Evolutionary conservation across 1,284 basidiomycete species (phyloP).

Genomic region (Cutaneotrichosporon sp.): DNA sequence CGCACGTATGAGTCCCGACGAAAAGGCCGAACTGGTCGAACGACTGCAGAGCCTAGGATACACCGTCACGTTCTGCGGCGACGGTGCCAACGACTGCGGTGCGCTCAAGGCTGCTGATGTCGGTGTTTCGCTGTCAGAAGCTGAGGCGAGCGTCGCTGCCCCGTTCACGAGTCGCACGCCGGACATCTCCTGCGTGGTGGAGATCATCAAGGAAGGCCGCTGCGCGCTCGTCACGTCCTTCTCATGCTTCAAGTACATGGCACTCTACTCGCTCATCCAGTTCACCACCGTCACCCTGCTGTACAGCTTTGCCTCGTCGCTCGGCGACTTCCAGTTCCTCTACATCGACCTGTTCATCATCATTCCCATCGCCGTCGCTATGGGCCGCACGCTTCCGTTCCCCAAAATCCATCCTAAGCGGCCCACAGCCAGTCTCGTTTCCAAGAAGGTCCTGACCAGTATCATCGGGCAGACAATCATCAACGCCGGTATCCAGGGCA

Average conservation of each 20-base stretch:
- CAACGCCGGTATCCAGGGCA: conserved; percentile 75
- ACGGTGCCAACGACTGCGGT: conserved; percentile 98
- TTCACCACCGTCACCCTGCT: conserved; percentile 73
- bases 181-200: conserved; percentile 93
- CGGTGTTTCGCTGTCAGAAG: conserved; percentile 92
- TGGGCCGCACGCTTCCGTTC: conserved; percentile 91
- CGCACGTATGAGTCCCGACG: conserved; percentile 98
- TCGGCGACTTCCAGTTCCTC: conserved; percentile 94
- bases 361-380: conserved; percentile 90
- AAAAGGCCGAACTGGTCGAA: conserved; percentile 98
- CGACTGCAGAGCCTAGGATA: conserved; percentile 89
- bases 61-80: conserved; percentile 96
- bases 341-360: conserved; percentile 98
- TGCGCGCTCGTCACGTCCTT: conserved; percentile 96
- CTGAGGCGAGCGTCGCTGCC: conserved; percentile 97
- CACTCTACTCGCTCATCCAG: conserved; percentile 53
- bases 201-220: conserved; percentile 93
- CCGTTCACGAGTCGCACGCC: conserved; percentile 93
- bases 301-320: conserved; percentile 91
- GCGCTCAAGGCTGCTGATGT: conserved; percentile 98
- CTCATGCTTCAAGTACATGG: conserved; percentile 99
- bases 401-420: conserved; percentile 80
- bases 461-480: conserved; percentile 90
- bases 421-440: conserved; percentile 93
- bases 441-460: conserved; percentile 89